Percentiles rank a stretch among this genome's conserved stretches.
Evolutionary conservation across 176 grass and related monocot species (phyloP).

Genomic region (Aegilops sharonensis): DNA sequence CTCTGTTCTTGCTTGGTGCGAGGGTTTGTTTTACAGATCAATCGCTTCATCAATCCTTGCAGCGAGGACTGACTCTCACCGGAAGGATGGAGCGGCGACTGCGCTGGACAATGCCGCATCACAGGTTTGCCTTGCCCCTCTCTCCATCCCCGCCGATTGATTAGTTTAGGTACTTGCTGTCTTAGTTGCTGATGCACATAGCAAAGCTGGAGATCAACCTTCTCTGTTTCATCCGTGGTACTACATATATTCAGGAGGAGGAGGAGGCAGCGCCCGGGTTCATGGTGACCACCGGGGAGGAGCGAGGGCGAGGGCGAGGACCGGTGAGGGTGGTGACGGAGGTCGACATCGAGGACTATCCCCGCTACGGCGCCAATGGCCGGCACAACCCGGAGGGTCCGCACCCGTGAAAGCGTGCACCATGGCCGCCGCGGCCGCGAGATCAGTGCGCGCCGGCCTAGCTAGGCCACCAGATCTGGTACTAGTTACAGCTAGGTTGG

Average conservation of each 20-base stretch:
- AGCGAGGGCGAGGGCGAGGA: not conserved
- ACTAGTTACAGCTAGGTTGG: not conserved
- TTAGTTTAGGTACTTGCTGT: not conserved
- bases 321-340: conserved; percentile 29
- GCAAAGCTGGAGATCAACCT: too few species aligned
- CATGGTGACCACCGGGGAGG: not conserved
- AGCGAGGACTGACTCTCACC: not conserved
- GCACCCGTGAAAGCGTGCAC: not conserved
- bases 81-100: not conserved
- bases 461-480: not conserved
- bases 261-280: too few species aligned
- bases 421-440: too few species aligned
- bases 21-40: not conserved
- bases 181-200: too few species aligned
- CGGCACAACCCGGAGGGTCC: not conserved
- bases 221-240: too few species aligned
- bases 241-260: too few species aligned
- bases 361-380: not conserved
- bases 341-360: conserved; percentile 25
- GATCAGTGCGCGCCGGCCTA: not conserved
- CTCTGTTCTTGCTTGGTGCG: not conserved
- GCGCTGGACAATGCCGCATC: not conserved
- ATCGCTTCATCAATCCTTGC: not conserved
- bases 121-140: not conserved
- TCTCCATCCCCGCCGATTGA: not conserved